phyloP scores from a whole-genome alignment of 2,329 filamentous ascomycete genomes.

The Phyllosticta ampelicida region DNA sequence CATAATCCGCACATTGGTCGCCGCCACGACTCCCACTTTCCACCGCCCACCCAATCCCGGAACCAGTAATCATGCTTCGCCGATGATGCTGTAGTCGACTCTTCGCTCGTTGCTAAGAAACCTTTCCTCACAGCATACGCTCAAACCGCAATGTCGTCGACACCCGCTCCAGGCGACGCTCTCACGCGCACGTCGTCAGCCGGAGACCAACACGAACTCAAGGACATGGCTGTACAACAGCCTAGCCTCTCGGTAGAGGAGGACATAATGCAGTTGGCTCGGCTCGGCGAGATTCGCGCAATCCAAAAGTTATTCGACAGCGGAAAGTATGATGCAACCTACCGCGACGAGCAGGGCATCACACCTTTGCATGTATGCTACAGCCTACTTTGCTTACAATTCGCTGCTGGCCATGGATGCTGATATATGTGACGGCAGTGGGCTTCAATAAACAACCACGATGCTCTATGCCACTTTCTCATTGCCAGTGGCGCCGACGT shows the following conservation, averaged over 20 bases:
- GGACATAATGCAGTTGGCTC: constrained; percentile 92
- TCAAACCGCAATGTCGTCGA: not conserved
- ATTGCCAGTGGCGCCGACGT: constrained; percentile 78
- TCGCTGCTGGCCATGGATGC: not conserved
- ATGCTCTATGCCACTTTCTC: constrained; percentile 92
- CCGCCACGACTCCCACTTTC: not conserved
- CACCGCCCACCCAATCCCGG: not conserved
- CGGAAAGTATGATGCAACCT: constrained; percentile 70
- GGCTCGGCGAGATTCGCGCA: constrained; percentile 71
- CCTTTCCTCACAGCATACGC: not conserved
- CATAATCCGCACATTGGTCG: not conserved
- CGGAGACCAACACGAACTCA: constrained; percentile 24
- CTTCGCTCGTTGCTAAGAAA: not conserved
- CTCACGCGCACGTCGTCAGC: constrained; percentile 1
- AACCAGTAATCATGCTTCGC: constrained; percentile 6
- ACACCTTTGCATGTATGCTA: constrained; percentile 76
- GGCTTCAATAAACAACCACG: constrained; percentile 98
- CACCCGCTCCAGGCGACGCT: not conserved
- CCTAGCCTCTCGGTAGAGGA: constrained; percentile 46
- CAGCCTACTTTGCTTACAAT: not conserved
- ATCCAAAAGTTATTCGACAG: constrained; percentile 86
- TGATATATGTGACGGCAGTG: constrained; percentile 49
- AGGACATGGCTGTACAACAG: constrained; percentile 25
- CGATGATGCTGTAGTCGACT: constrained; percentile 6
- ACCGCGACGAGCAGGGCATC: constrained; percentile 83